phyloP scores from a whole-genome alignment of 305 asterid genomes.

The Ruellia speciosa region DNA sequence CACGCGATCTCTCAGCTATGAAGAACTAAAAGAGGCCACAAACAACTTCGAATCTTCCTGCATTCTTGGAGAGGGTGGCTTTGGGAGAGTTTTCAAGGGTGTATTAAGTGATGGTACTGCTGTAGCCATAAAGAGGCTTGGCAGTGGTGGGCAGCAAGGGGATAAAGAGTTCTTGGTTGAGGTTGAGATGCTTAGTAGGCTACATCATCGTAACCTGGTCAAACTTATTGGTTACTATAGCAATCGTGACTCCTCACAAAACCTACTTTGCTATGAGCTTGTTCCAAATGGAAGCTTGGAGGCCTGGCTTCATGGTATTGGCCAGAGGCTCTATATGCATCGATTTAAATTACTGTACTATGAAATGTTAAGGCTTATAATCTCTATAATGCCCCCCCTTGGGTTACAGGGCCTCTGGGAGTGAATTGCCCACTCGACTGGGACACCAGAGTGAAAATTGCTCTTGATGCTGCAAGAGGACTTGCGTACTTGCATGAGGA shows the following conservation, averaged over 20 bases:
- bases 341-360: background rate
- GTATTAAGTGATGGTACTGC: constrained; percentile 78
- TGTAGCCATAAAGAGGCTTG: constrained; percentile 90
- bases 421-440: constrained; percentile 90
- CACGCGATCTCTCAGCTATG: constrained; percentile 72
- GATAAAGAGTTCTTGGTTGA: constrained; percentile 89
- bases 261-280: constrained; percentile 92
- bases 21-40: constrained; percentile 83
- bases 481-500: constrained; percentile 97
- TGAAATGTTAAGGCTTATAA: background rate
- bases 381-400: constrained; percentile 2
- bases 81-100: constrained; percentile 90
- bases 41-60: constrained; percentile 70
- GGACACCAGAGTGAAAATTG: constrained; percentile 95
- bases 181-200: constrained; percentile 97
- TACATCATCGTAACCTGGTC: constrained; percentile 92
- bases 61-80: constrained; percentile 95
- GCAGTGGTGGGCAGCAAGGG: constrained; percentile 92
- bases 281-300: constrained; percentile 96
- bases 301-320: constrained; percentile 96
- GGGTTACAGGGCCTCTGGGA: constrained; percentile 74
- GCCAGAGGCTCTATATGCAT: constrained; percentile 3
- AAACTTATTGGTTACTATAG: constrained; percentile 90
- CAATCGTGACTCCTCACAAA: constrained; percentile 69
- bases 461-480: constrained; percentile 98